A percentile compares a stretch with the other conserved stretches of the same genome.
phyloP scores from a whole-genome alignment of 1,139 yeast species.

The Meyerozyma guilliermondii region DNA sequence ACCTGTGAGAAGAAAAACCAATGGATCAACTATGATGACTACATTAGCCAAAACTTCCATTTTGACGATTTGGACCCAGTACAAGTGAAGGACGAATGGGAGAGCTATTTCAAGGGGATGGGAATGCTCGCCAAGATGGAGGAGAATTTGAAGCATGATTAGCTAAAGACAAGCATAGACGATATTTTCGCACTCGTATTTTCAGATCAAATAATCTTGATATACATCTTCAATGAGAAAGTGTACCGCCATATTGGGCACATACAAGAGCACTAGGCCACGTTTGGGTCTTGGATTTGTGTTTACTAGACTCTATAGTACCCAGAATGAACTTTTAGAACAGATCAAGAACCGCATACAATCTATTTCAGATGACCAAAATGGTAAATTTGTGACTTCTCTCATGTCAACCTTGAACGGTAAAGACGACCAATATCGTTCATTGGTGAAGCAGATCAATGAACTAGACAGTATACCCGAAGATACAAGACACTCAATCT shows the following conservation, averaged over 20 bases:
- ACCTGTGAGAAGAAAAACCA: slow-evolving; percentile 28
- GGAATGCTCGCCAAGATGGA: slow-evolving; percentile 51
- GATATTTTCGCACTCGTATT: background rate
- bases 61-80: slow-evolving; percentile 45
- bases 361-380: background rate
- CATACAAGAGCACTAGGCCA: background rate
- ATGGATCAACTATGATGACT: slow-evolving; percentile 39
- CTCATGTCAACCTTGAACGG: background rate
- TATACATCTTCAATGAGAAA: background rate
- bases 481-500: background rate
- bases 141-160: slow-evolving; percentile 15
- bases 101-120: slow-evolving; percentile 43
- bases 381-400: background rate
- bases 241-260: background rate
- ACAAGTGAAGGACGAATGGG: slow-evolving; percentile 40
- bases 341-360: background rate
- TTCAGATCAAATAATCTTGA: background rate
- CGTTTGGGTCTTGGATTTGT: background rate
- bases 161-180: slow-evolving; percentile 1
- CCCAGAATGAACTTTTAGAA: background rate
- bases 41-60: slow-evolving; percentile 39
- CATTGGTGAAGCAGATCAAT: background rate
- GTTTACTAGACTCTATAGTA: background rate
- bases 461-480: background rate
- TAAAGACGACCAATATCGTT: background rate